These are phyloP conservation scores for Rhodotorula sp. DNA, from an alignment of 1,284 basidiomycete genomes.

Conservation along the genomic window DNA sequence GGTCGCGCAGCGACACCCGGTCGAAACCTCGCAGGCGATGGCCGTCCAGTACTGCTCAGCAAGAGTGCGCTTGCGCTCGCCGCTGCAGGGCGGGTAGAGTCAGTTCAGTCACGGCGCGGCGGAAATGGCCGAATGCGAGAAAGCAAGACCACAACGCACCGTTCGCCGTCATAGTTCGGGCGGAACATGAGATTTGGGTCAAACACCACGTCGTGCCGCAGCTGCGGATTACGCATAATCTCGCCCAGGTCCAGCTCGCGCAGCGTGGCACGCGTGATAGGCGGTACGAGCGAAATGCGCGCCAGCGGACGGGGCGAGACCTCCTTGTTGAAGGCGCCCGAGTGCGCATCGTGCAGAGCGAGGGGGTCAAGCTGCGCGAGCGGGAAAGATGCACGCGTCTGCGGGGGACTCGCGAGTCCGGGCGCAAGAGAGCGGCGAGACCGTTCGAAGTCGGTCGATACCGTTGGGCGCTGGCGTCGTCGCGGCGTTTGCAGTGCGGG, in stretches of 20 bases:
- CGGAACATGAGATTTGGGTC: slow-evolving; percentile 54
- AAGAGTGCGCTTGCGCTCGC: slow-evolving; percentile 70
- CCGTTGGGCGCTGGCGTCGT: background rate
- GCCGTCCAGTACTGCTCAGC: slow-evolving; percentile 84
- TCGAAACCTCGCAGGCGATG: slow-evolving; percentile 72
- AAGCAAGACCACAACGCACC: slow-evolving; percentile 27
- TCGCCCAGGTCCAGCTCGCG: slow-evolving; percentile 81
- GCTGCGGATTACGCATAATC: slow-evolving; percentile 83
- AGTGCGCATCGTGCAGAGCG: background rate
- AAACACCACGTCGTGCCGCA: slow-evolving; percentile 89
- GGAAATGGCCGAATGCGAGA: background rate
- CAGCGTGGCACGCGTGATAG: slow-evolving; percentile 79
- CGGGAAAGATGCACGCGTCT: background rate
- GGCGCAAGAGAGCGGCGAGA: background rate
- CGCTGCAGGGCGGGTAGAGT: slow-evolving; percentile 65
- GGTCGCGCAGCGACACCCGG: slow-evolving; percentile 79
- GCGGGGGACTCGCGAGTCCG: background rate
- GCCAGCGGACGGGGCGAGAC: background rate
- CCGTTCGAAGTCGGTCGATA: background rate
- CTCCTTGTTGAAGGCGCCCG: background rate
- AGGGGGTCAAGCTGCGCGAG: slow-evolving; percentile 6
- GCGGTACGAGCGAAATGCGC: slow-evolving; percentile 63
- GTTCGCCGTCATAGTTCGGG: slow-evolving; percentile 52
- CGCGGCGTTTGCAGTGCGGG: too few species aligned
- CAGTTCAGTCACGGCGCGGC: slow-evolving; percentile 45